phyloP scores from a whole-genome alignment of 2,329 filamentous ascomycete genomes.

The Ophiocordyceps camponoti-floridani region DNA sequence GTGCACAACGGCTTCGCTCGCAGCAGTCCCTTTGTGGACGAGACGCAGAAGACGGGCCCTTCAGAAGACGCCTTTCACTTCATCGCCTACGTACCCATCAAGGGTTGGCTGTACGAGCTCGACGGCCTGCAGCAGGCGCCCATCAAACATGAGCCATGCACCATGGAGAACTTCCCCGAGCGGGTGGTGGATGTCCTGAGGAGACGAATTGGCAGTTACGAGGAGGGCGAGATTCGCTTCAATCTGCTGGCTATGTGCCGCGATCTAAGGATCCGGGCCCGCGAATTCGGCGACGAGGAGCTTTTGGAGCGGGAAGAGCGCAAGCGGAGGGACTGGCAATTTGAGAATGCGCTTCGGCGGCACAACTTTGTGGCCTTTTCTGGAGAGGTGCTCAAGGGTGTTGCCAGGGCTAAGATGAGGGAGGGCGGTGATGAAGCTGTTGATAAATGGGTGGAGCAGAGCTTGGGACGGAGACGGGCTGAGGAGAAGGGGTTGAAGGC shows the following conservation, averaged over 20 bases:
- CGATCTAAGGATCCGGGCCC: conserved; percentile 60
- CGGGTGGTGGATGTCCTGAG: conserved; percentile 78
- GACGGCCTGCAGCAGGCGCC: conserved; percentile 88
- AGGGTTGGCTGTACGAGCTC: conserved; percentile 74
- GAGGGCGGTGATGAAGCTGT: conserved; percentile 48
- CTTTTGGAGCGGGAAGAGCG: conserved; percentile 60
- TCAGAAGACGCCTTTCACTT: conserved; percentile 94
- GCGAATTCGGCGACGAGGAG: conserved; percentile 69
- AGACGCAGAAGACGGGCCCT: conserved; percentile 50
- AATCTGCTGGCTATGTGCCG: conserved; percentile 86
- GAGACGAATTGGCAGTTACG: conserved; percentile 69
- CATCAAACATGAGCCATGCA: conserved; percentile 70
- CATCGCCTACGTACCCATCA: conserved; percentile 77
- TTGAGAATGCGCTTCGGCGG: conserved; percentile 80
- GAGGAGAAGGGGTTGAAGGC: conserved; percentile 12
- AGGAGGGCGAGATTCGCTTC: conserved; percentile 76
- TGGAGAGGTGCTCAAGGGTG: conserved; percentile 74
- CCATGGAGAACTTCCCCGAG: conserved; percentile 51
- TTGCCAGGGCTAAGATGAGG: conserved; percentile 55
- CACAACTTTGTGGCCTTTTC: conserved; percentile 97
- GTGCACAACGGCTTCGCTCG: conserved; percentile 85
- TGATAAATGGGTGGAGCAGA: conserved; percentile 54
- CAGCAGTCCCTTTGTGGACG: conserved; percentile 80
- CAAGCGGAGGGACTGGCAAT: conserved; percentile 76
- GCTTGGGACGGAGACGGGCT: conserved; percentile 34